Percentiles rank a stretch among this genome's conserved stretches.
Conservation (phyloP, 805 yeast species). For the Wickerhamiella azyma region DNA sequence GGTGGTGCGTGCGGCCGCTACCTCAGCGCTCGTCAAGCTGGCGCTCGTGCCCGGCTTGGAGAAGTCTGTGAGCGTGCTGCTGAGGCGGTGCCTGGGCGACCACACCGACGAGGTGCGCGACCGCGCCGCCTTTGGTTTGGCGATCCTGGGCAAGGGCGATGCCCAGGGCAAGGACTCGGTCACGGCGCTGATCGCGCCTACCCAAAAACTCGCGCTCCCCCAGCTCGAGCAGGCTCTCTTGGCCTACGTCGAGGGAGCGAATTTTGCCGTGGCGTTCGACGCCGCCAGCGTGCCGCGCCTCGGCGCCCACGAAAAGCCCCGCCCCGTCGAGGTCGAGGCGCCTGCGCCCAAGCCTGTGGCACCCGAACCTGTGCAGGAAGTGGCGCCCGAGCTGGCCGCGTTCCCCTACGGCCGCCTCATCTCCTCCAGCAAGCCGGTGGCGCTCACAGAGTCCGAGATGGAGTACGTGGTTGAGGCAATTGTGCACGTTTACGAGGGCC, state of each 20-base stretch:
- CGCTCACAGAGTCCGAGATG: constrained; percentile 81
- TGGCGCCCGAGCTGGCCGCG: constrained; percentile 51
- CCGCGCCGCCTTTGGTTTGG: constrained; percentile 78
- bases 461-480: constrained; percentile 79
- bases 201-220: constrained; percentile 55
- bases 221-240: constrained; percentile 68
- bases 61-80: constrained; percentile 57
- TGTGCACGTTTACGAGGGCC: constrained; percentile 66
- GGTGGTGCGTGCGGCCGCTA: constrained; percentile 90
- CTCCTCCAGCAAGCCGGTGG: constrained; percentile 49
- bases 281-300: constrained; percentile 46
- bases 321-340: no score
- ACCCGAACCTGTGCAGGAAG: constrained; percentile 20
- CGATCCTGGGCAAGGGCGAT: constrained; percentile 34
- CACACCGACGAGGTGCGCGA: constrained; percentile 96
- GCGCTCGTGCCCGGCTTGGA: constrained; percentile 55
- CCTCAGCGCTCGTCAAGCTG: constrained; percentile 80
- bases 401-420: constrained; percentile 68
- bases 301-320: constrained; percentile 21
- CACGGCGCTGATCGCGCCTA: constrained; percentile 46
- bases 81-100: constrained; percentile 75
- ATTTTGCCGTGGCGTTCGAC: constrained; percentile 49
- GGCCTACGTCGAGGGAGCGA: constrained; percentile 43
- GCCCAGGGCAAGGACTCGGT: constrained; percentile 29
- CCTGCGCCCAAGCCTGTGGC: constrained; percentile 10